Conservation (phyloP, 305 asterid genomes). For the Solanum hybrid region DNA sequence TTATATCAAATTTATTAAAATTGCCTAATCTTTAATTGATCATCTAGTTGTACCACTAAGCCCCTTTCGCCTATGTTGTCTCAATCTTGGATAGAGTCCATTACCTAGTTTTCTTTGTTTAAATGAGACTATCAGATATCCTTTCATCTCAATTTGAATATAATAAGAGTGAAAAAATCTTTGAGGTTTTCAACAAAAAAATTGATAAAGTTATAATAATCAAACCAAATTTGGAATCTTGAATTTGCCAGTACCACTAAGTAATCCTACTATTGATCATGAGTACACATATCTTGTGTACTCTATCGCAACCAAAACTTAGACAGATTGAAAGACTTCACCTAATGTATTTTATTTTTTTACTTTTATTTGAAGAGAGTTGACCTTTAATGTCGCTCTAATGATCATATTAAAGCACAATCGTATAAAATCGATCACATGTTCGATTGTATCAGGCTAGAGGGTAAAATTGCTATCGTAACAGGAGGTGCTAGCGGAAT, state of each 20-base stretch:
- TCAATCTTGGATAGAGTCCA: not conserved
- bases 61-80: not conserved
- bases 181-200: not conserved
- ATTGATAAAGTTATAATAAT: not conserved
- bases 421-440: not conserved
- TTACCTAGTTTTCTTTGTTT: not conserved
- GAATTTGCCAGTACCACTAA: not conserved
- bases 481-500: slow-evolving; percentile 26
- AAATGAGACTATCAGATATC: not conserved
- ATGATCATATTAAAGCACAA: not conserved
- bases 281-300: not conserved
- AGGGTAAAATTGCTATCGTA: slow-evolving; percentile 39
- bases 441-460: slow-evolving; percentile 16
- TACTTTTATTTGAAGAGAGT: not conserved
- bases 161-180: not conserved
- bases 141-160: not conserved
- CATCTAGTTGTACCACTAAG: not conserved
- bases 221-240: not conserved
- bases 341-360: not conserved
- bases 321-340: not conserved
- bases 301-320: not conserved
- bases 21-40: not conserved
- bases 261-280: not conserved
- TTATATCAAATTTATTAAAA: not conserved
- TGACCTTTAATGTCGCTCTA: not conserved